phyloP scores from a whole-genome alignment of 257 asterid species.

The Vinca minor region DNA sequence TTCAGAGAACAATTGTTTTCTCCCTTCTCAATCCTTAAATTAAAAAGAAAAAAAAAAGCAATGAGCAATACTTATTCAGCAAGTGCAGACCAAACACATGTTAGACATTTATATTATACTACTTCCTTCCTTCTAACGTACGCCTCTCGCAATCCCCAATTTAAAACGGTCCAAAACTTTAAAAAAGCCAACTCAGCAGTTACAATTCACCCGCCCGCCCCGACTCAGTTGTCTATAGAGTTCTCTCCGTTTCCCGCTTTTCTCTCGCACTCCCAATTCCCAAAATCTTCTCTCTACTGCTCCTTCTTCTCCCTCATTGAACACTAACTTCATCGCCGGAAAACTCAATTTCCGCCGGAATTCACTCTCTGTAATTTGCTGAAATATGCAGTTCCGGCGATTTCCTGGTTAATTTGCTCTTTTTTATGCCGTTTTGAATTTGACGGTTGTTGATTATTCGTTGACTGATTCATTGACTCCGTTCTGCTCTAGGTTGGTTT shows the following conservation, averaged over 20 bases:
- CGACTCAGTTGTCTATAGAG: not conserved
- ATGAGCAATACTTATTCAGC: too few relatives aligned
- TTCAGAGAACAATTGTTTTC: too few relatives aligned
- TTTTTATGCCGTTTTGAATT: not conserved
- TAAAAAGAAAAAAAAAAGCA: too few relatives aligned
- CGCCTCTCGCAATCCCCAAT: too few relatives aligned
- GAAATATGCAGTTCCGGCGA: not conserved
- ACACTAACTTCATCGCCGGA: too few relatives aligned
- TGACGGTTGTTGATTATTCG: not conserved
- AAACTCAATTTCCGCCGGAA: too few relatives aligned
- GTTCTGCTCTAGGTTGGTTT: not conserved
- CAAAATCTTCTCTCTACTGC: too few relatives aligned
- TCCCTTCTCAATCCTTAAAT: too few relatives aligned
- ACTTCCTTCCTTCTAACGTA: too few relatives aligned
- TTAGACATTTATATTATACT: too few relatives aligned
- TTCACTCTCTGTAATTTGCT: not conserved
- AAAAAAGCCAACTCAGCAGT: not conserved
- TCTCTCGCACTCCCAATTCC: not conserved
- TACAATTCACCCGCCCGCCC: not conserved
- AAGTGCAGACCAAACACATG: too few relatives aligned
- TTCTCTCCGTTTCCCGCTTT: slow-evolving; percentile 12
- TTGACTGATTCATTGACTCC: not conserved
- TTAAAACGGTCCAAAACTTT: slow-evolving; percentile 4
- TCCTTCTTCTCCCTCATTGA: too few relatives aligned
- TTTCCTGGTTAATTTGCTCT: not conserved